A percentile compares a stretch with the other conserved stretches of the same genome.
These are phyloP conservation scores for Colletotrichum magnum DNA, from an alignment of 2,329 filamentous ascomycete species.

Conservation along the genomic window DNA sequence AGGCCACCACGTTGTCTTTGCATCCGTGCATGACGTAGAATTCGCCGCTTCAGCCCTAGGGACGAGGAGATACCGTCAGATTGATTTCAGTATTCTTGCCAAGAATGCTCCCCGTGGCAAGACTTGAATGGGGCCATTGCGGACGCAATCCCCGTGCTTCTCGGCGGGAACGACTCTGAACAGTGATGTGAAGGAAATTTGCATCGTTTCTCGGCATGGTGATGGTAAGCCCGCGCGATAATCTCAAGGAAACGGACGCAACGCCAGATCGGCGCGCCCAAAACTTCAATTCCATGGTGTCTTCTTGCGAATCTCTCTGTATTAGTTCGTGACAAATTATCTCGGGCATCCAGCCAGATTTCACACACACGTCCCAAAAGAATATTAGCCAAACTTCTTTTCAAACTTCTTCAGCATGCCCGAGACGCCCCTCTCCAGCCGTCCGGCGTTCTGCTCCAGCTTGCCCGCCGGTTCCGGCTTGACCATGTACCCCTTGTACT, in stretches of 20 bases:
- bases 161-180: too few relatives aligned
- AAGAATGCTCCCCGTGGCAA: background rate
- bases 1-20: conserved; percentile 1
- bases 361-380: background rate
- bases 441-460: conserved; percentile 75
- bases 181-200: too few relatives aligned
- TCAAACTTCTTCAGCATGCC: conserved; percentile 84
- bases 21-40: conserved; percentile 23
- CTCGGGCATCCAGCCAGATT: background rate
- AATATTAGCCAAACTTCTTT: conserved; percentile 74
- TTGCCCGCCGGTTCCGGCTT: conserved; percentile 64
- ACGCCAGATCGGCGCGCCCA: background rate
- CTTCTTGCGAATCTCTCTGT: too few relatives aligned
- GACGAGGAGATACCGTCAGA: background rate
- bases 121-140: too few relatives aligned
- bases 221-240: too few relatives aligned
- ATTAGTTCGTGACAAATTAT: background rate
- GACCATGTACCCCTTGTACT: conserved; percentile 58
- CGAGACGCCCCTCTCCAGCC: conserved; percentile 78
- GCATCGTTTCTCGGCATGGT: too few relatives aligned
- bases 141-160: too few relatives aligned
- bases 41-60: background rate
- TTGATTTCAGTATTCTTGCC: conserved; percentile 1
- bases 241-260: too few relatives aligned
- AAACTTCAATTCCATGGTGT: background rate